phyloP scores from a whole-genome alignment of 2,329 filamentous ascomycete species.

The Epichloe amarillans region DNA sequence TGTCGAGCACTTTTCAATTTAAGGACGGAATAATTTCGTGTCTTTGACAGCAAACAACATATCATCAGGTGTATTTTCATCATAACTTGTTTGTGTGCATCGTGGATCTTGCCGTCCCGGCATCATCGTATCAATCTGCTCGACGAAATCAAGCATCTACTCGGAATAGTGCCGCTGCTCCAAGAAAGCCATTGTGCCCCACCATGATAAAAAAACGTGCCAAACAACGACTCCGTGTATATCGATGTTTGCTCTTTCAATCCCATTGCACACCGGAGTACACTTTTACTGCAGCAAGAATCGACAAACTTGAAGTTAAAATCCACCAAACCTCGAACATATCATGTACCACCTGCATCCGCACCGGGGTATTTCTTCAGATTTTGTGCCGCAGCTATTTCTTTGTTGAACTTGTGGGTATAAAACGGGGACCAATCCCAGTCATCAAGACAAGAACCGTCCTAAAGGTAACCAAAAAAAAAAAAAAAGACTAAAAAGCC shows the following conservation, averaged over 20 bases:
- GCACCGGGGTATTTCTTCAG: constrained; percentile 19
- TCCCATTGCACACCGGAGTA: not conserved
- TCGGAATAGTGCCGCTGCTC: not conserved
- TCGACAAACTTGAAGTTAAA: not conserved
- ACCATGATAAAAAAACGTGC: not conserved
- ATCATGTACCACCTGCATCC: constrained; percentile 1
- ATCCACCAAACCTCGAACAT: not conserved
- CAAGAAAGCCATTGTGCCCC: not conserved
- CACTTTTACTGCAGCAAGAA: not conserved
- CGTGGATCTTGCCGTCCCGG: not conserved
- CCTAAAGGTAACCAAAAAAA: constrained; percentile 8
- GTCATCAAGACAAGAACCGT: constrained; percentile 20
- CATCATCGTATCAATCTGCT: not conserved
- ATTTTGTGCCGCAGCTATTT: constrained; percentile 16
- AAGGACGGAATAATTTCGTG: too few relatives aligned
- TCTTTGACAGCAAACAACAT: too few relatives aligned
- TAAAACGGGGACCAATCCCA: constrained; percentile 19
- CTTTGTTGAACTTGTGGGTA: constrained; percentile 21
- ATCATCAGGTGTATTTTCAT: not conserved
- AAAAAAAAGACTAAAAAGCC: constrained; percentile 2
- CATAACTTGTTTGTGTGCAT: not conserved
- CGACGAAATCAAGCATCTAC: not conserved
- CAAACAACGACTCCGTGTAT: not conserved
- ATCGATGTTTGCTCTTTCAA: not conserved
- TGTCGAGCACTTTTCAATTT: too few relatives aligned